Conservation (phyloP, 2,329 filamentous ascomycete genomes). For the Drechslerella stenobrocha region DNA sequence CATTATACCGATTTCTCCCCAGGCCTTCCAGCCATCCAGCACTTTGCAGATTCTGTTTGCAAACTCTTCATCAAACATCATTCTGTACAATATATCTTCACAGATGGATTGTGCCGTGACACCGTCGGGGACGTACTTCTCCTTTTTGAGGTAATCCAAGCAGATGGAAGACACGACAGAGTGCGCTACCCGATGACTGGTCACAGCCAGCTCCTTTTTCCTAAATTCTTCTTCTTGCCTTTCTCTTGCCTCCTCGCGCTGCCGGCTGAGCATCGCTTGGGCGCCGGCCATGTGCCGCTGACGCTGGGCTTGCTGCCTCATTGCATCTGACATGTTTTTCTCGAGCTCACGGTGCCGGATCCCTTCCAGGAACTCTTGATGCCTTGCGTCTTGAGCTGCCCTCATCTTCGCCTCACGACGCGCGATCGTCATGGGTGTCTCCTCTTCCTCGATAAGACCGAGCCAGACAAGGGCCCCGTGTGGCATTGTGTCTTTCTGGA, state of each 20-base stretch:
- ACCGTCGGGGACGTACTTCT: conserved; percentile 59
- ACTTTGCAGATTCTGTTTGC: conserved; percentile 57
- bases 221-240: conserved; percentile 40
- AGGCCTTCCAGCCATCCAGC: conserved; percentile 62
- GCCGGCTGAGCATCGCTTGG: conserved; percentile 35
- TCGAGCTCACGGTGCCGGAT: conserved; percentile 58
- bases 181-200: conserved; percentile 56
- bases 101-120: conserved; percentile 58
- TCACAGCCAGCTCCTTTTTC: conserved; percentile 37
- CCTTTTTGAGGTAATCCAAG: conserved; percentile 58
- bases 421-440: conserved; percentile 60
- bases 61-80: conserved; percentile 61
- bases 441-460: conserved; percentile 59
- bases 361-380: conserved; percentile 58
- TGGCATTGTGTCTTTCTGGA: conserved; percentile 62
- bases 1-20: conserved; percentile 64
- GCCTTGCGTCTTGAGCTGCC: conserved; percentile 54
- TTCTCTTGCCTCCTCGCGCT: conserved; percentile 35
- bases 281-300: conserved; percentile 55
- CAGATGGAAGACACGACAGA: conserved; percentile 60
- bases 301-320: conserved; percentile 57
- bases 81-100: conserved; percentile 60
- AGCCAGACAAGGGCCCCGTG: conserved; percentile 66
- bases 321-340: conserved; percentile 57
- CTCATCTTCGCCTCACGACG: conserved; percentile 58